Conservation (phyloP, 2,329 filamentous ascomycete genomes). For the Epichloe coenophiala region DNA sequence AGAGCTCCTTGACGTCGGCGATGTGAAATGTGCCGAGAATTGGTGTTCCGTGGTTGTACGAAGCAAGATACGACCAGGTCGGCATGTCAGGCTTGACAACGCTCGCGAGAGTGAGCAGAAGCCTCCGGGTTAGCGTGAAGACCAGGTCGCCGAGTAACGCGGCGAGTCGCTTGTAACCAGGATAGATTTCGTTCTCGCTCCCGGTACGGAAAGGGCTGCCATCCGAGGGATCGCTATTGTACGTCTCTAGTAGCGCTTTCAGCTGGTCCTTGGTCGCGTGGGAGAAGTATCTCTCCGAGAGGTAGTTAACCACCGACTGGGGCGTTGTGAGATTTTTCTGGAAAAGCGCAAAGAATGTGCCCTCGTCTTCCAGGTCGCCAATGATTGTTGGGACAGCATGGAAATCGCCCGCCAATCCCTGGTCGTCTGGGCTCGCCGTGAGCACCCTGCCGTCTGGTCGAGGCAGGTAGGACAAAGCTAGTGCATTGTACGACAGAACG, state of each 20-base stretch:
- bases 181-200: slow-evolving; percentile 56
- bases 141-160: slow-evolving; percentile 63
- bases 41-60: slow-evolving; percentile 58
- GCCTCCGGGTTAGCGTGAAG: slow-evolving; percentile 58
- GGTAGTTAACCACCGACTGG: slow-evolving; percentile 44
- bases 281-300: slow-evolving; percentile 45
- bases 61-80: slow-evolving; percentile 62
- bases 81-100: slow-evolving; percentile 42
- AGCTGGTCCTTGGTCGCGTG: slow-evolving; percentile 38
- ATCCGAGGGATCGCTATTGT: slow-evolving; percentile 35
- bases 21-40: slow-evolving; percentile 66
- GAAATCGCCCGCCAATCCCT: slow-evolving; percentile 45
- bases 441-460: slow-evolving; percentile 17
- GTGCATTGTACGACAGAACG: not conserved
- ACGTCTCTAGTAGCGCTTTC: slow-evolving; percentile 44
- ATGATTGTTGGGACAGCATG: slow-evolving; percentile 15
- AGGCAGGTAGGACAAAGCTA: not conserved
- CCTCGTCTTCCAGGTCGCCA: slow-evolving; percentile 2
- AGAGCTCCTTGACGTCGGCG: slow-evolving; percentile 55
- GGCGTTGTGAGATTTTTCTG: too few relatives aligned
- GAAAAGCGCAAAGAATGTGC: not conserved
- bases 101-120: slow-evolving; percentile 39
- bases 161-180: slow-evolving; percentile 63
- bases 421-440: slow-evolving; percentile 12
- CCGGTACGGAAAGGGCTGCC: slow-evolving; percentile 64